Evolutionary conservation across 176 grass and related monocot genomes (phyloP).

Genomic region (Pontederia crassipes): DNA sequence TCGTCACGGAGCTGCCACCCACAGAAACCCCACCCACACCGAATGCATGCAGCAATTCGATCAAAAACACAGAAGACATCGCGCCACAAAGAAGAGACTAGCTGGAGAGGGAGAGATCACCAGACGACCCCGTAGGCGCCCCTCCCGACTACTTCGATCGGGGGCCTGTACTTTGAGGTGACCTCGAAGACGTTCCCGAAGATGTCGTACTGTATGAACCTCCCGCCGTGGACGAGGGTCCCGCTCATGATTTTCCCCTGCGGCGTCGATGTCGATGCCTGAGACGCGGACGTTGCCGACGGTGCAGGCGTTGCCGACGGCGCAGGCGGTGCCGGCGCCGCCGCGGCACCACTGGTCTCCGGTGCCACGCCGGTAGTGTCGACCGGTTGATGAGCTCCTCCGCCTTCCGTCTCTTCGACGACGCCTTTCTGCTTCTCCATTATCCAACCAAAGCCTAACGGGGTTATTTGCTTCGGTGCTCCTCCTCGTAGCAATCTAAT

Average conservation of each 20-base stretch:
- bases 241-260: constrained; percentile 48
- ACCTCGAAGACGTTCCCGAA: constrained; percentile 97
- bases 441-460: too few species aligned
- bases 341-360: too few species aligned
- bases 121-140: constrained; percentile 99
- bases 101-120: constrained; percentile 1
- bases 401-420: too few species aligned
- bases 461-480: too few species aligned
- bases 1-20: constrained; percentile 56
- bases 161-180: constrained; percentile 81
- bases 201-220: constrained; percentile 96
- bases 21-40: background rate
- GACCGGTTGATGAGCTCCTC: too few species aligned
- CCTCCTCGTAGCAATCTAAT: too few species aligned
- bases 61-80: background rate
- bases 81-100: background rate
- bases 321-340: background rate
- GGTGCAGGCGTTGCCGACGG: background rate
- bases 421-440: too few species aligned
- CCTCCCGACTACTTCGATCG: constrained; percentile 87
- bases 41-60: too few species aligned
- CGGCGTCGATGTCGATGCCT: background rate
- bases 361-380: too few species aligned
- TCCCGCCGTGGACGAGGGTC: constrained; percentile 64
- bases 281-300: background rate